phyloP scores from a whole-genome alignment of 2,329 filamentous ascomycete genomes.

The Lasiodiplodia citricola region DNA sequence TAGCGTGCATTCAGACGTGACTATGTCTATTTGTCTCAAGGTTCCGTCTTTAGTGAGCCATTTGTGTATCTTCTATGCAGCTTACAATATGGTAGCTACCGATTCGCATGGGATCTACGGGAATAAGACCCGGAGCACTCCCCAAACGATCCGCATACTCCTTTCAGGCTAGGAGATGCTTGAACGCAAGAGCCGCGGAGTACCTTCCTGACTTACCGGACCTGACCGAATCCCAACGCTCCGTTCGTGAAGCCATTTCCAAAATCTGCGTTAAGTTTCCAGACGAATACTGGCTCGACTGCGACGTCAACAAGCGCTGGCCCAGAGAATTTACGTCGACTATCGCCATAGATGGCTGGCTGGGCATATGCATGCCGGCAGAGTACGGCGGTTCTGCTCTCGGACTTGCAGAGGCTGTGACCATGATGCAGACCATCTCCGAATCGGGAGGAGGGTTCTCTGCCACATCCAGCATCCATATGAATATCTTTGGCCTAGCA shows the following conservation, averaged over 20 bases:
- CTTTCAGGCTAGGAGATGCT: neutral
- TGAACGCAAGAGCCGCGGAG: slow-evolving; percentile 7
- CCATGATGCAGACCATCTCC: slow-evolving; percentile 85
- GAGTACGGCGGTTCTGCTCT: slow-evolving; percentile 74
- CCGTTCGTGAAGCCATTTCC: slow-evolving; percentile 71
- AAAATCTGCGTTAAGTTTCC: slow-evolving; percentile 74
- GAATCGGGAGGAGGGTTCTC: slow-evolving; percentile 60
- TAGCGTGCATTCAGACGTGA: neutral
- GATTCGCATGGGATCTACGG: neutral
- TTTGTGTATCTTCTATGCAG: neutral
- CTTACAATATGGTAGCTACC: neutral
- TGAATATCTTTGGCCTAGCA: slow-evolving; percentile 56
- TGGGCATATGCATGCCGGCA: slow-evolving; percentile 80
- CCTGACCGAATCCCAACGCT: slow-evolving; percentile 72
- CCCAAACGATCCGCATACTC: neutral
- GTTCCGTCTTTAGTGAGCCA: neutral
- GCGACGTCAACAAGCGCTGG: slow-evolving; percentile 72
- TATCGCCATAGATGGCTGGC: slow-evolving; percentile 76
- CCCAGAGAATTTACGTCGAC: slow-evolving; percentile 78
- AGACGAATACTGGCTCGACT: slow-evolving; percentile 77
- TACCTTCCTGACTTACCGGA: slow-evolving; percentile 36
- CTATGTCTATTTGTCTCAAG: neutral
- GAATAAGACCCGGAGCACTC: neutral
- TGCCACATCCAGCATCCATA: slow-evolving; percentile 51
- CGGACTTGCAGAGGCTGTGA: slow-evolving; percentile 79